Base-by-base conservation (phyloP, 163 green algal genomes). In the Chlamydomonas reinhardtii region DNA sequence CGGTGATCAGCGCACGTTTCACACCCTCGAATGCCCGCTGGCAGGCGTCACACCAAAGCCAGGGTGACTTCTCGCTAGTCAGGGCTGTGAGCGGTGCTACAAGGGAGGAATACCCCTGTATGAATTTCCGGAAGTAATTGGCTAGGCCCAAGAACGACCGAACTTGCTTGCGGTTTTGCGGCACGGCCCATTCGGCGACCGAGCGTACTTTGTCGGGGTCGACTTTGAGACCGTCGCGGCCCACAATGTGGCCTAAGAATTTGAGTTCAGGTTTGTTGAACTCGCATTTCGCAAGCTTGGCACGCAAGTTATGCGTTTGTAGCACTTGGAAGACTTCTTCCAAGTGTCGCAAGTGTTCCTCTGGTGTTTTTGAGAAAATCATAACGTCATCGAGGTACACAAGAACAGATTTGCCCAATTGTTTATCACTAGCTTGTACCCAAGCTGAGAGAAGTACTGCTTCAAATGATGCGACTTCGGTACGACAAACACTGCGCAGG, bases 301-400 rank as follows among this genome's bases (percentile, higher is more conserved):
- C 74, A 69, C 90, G 88, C 1, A 93, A 66, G 56, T 89, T 81
- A 31, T 94, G 69, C 27, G 83, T 11, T 22, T 65, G 34, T 48
- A 92, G 32, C 0, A 70, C 11, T n/a, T 86, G 0, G 15, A 93
- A 56, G 15, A 91, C 87, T 20, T 68, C 59, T 2, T 71, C n/a
- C 56, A 95, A 16, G 85, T 94, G 90, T 52, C 79, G 1, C 9
- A 79, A 1, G 75, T 92, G 86, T 12, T 93, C 86, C n/a, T 87
- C 86, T 24, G 52, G 34, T 48, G 64, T 84, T 71, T 87, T 90
- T 54, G 69, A 88, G 48, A 77, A 92, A 12, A 95, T 79, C 1
- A 93, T 62, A 31, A 93, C 89, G 64, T 94, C 92, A 86, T 93
- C 91, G 19, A 94, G 24, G 74, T 92, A 93, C 0, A 93, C 81